A percentile compares a stretch with the other conserved stretches of the same genome.
These are phyloP conservation scores for Coccomyxa subellipsoidea DNA, from an alignment of 163 green algal species.

Conservation along the genomic window DNA sequence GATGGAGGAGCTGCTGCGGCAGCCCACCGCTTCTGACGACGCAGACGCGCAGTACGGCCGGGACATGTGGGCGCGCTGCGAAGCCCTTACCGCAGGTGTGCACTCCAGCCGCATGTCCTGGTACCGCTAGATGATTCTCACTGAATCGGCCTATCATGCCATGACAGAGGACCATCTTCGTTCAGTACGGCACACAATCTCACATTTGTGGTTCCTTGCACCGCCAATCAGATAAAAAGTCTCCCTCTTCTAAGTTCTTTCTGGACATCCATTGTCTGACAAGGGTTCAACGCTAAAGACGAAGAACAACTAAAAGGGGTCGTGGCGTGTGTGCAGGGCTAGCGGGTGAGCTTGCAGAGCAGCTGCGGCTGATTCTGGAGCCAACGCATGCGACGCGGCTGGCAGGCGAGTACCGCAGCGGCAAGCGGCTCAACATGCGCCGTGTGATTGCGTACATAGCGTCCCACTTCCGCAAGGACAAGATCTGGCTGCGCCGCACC, in stretches of 20 bases:
- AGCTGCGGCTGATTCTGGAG: conserved; percentile 95
- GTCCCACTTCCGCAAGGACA: conserved; percentile 93
- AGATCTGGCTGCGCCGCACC: conserved; percentile 97
- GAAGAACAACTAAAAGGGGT: no score
- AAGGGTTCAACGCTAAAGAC: no score
- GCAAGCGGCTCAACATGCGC: conserved; percentile 99
- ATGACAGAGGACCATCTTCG: no score
- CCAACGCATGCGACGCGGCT: conserved; percentile 87
- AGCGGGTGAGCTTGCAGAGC: conserved; percentile 88
- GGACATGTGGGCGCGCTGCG: conserved; percentile 69
- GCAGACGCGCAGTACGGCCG: conserved; percentile 6
- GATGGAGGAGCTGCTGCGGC: conserved; percentile 52
- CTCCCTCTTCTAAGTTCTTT: not conserved
- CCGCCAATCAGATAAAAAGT: no score
- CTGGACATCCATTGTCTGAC: no score
- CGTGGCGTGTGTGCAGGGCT: conserved; percentile 34
- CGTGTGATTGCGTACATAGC: conserved; percentile 98
- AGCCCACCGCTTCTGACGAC: conserved; percentile 4
- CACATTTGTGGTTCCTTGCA: no score
- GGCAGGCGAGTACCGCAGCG: conserved; percentile 90
- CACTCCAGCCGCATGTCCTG: not conserved
- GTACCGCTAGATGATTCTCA: no score
- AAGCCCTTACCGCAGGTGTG: conserved; percentile 67
- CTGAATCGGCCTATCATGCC: no score
- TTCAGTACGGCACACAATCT: no score